phyloP scores from a whole-genome alignment of 2,329 filamentous ascomycete species.

The Aspergillus terreus region DNA sequence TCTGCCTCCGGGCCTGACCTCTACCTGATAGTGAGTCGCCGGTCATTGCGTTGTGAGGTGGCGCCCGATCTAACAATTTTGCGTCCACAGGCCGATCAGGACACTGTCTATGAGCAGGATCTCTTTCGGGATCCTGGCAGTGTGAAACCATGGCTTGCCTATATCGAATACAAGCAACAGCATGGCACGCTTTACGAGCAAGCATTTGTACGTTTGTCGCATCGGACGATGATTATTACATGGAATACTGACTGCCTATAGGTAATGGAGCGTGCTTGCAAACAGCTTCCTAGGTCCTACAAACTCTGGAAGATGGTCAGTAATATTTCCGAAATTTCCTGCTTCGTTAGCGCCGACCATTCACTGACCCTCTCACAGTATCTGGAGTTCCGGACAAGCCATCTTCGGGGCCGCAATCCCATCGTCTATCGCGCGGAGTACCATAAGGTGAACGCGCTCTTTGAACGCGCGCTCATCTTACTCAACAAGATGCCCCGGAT shows the following conservation, averaged over 20 bases:
- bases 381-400: constrained; percentile 75
- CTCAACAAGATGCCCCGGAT: constrained; percentile 98
- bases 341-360: constrained; percentile 11
- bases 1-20: constrained; percentile 41
- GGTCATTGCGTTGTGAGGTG: constrained; percentile 12
- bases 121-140: constrained; percentile 79
- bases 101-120: constrained; percentile 95
- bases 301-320: constrained; percentile 94
- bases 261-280: constrained; percentile 86
- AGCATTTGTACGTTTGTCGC: constrained; percentile 56
- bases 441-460: constrained; percentile 89
- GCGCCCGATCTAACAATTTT: constrained; percentile 32
- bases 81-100: constrained; percentile 68
- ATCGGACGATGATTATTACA: constrained; percentile 1
- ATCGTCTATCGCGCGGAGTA: constrained; percentile 76
- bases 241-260: constrained; percentile 16
- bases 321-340: constrained; percentile 6
- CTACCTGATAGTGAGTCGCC: constrained; percentile 42
- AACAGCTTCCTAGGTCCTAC: constrained; percentile 87
- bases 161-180: constrained; percentile 84
- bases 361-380: constrained; percentile 54
- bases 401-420: constrained; percentile 78
- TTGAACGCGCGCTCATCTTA: constrained; percentile 85
- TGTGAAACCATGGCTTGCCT: constrained; percentile 91
- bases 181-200: constrained; percentile 84